phyloP scores from a whole-genome alignment of 345 rosid genomes.

The Arabidopsis suecica region DNA sequence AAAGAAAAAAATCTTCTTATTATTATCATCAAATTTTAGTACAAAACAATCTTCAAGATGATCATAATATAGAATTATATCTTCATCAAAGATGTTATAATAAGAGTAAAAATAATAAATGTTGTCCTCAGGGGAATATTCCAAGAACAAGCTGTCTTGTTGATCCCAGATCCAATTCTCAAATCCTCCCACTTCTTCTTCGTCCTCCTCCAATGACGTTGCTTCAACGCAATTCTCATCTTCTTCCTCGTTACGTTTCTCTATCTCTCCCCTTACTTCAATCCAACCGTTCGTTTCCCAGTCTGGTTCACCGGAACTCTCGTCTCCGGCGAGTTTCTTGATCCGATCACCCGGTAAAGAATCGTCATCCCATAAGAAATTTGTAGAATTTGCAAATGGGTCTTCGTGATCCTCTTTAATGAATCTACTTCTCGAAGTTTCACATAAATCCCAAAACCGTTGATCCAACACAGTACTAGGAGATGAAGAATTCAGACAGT shows the following conservation, averaged over 20 bases:
- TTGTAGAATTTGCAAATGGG: conserved; percentile 21
- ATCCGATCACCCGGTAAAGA: conserved; percentile 51
- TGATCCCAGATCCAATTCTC: conserved; percentile 48
- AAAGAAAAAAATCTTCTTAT: conserved; percentile 12
- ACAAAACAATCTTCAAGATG: conserved; percentile 47
- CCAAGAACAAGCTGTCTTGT: conserved; percentile 51
- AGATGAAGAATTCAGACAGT: conserved; percentile 46
- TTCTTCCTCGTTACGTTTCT: conserved; percentile 40
- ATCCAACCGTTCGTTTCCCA: conserved; percentile 67
- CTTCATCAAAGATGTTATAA: conserved; percentile 23
- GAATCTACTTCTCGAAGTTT: conserved; percentile 43
- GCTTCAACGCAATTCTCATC: conserved; percentile 43
- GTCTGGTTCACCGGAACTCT: conserved; percentile 27
- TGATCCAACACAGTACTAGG: conserved; percentile 81
- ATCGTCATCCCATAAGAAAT: background rate
- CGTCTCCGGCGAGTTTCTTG: conserved; percentile 50
- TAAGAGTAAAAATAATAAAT: conserved; percentile 29
- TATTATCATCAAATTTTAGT: background rate
- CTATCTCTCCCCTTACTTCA: conserved; percentile 61
- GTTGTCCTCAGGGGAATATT: conserved; percentile 41
- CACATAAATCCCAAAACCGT: conserved; percentile 70
- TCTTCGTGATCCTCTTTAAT: conserved; percentile 26
- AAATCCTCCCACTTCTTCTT: conserved; percentile 42
- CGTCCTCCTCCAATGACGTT: conserved; percentile 44
- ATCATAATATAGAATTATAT: conserved; percentile 35